Conservation (phyloP, 2,329 filamentous ascomycete genomes). For the Aplosporella prunicola region DNA sequence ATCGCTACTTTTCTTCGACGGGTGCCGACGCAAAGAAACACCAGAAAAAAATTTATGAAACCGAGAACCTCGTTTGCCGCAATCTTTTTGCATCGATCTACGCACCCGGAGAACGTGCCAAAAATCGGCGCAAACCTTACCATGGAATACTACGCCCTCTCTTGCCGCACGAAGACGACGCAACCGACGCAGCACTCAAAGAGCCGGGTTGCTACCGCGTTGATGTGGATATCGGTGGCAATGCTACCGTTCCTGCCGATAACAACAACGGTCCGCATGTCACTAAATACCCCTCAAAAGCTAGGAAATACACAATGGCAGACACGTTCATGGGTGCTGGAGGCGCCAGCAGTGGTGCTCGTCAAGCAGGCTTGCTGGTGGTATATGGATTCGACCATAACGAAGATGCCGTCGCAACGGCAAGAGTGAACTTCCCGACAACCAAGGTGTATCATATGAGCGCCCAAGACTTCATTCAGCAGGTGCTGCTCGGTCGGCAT, state of each 20-base stretch:
- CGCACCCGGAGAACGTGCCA: background rate
- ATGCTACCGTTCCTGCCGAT: too few relatives aligned
- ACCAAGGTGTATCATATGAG: conserved; percentile 13
- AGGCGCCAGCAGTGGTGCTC: conserved; percentile 57
- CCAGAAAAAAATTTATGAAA: background rate
- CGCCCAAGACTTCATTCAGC: conserved; percentile 40
- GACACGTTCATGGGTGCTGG: conserved; percentile 68
- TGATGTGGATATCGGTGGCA: too few relatives aligned
- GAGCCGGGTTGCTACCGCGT: too few relatives aligned
- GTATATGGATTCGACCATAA: conserved; percentile 57
- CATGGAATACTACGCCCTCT: background rate
- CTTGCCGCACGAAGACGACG: background rate
- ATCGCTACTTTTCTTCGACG: background rate
- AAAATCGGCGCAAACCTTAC: background rate
- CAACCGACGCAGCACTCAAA: too few relatives aligned
- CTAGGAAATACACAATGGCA: conserved; percentile 50
- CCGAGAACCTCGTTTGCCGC: background rate
- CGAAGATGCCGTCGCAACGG: conserved; percentile 46
- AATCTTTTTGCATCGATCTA: background rate
- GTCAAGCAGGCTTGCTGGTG: conserved; percentile 48
- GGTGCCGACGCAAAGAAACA: background rate
- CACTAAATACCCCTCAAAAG: background rate
- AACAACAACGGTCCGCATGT: background rate
- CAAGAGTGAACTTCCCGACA: conserved; percentile 47
- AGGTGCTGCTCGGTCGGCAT: conserved; percentile 33